phyloP scores from a whole-genome alignment of 179 eudicot genomes.

The Beta macrorhiza region DNA sequence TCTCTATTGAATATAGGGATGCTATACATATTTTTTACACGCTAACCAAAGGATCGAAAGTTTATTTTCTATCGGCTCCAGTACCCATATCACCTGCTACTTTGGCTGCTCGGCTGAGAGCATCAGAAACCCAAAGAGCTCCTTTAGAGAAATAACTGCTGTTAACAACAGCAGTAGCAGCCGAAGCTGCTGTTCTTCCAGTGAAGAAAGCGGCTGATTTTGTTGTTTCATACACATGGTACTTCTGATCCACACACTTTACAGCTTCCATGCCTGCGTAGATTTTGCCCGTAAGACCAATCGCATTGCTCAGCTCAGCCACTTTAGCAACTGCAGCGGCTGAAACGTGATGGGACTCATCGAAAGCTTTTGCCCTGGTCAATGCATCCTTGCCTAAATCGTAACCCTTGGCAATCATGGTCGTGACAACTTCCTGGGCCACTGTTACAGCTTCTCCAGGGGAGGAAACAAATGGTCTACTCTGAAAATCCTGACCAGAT shows the following conservation, averaged over 20 bases:
- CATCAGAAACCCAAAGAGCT: constrained; percentile 81
- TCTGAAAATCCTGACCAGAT: constrained; percentile 38
- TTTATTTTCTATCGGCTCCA: constrained; percentile 25
- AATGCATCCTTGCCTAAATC: constrained; percentile 68
- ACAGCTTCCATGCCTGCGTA: constrained; percentile 66
- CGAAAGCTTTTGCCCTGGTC: constrained; percentile 67
- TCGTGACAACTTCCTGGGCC: constrained; percentile 69
- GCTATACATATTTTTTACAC: constrained; percentile 21
- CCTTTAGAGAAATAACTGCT: constrained; percentile 76
- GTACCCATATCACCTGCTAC: constrained; percentile 66
- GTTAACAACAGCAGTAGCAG: constrained; percentile 68
- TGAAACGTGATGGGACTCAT: constrained; percentile 71
- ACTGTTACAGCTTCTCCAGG: constrained; percentile 74
- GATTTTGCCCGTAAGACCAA: constrained; percentile 67
- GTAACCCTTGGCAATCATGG: constrained; percentile 72
- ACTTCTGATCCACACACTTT: constrained; percentile 56
- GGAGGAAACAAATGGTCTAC: constrained; percentile 46
- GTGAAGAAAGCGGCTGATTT: constrained; percentile 59
- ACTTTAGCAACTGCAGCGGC: constrained; percentile 73
- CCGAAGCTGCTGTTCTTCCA: constrained; percentile 62
- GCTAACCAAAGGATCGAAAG: background rate
- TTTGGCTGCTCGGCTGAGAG: constrained; percentile 65
- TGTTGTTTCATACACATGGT: constrained; percentile 53
- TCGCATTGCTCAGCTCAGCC: constrained; percentile 59
- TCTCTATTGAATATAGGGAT: background rate